Base-by-base conservation (phyloP, 352 stramenopile genomes). In the Pythium pyrilobum region DNA sequence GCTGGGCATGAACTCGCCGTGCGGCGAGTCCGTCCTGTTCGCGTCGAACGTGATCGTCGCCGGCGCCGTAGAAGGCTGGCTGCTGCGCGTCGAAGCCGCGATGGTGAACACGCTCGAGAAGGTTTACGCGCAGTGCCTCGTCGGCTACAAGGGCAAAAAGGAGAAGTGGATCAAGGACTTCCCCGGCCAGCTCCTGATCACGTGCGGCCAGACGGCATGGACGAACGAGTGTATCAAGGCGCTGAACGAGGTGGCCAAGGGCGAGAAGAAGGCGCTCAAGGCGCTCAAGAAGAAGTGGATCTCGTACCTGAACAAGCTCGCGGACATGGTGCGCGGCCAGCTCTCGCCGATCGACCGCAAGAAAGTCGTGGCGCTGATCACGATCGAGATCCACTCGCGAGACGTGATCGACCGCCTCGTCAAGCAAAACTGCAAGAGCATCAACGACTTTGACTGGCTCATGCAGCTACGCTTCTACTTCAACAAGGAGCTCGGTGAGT, bases 351-450 rank as follows among this genome's bases (percentile, higher is more conserved):
- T 89, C 24, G 91, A 98, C 13, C 88, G 95, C 16, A 97, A 95
- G 45, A 98, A 98, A 72, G 95, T 98, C 7, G 97, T 98, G 32
- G 96, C 93, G 33, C 70, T 98, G 15, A 98, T 98, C 68, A 98
- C 94, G 29, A 97, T 98, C 62, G 95, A 98, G 65, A 97, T 98
- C 37, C 95, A 98, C 54, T 97, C 91, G 53, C 89, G 95, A 31
- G 95, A 98, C 65, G 92, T 98, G 24, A 92, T 98, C 28, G 89
- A 97, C 52, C 81, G 89, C 6, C 74, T 98, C 44, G 85, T 97
- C n/a, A 97, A 97, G 62, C 87, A 94, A 53, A 94, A 91, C 45
- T 97, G 90, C 59, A 89, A 92, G 39, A 92, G 77, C 51, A 74
- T 93, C 16, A 92, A 92, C 33, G 92, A 97, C 49, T 98, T 98